phyloP scores from a whole-genome alignment of 129 eudicot species.

The Flaveria trinervia region DNA sequence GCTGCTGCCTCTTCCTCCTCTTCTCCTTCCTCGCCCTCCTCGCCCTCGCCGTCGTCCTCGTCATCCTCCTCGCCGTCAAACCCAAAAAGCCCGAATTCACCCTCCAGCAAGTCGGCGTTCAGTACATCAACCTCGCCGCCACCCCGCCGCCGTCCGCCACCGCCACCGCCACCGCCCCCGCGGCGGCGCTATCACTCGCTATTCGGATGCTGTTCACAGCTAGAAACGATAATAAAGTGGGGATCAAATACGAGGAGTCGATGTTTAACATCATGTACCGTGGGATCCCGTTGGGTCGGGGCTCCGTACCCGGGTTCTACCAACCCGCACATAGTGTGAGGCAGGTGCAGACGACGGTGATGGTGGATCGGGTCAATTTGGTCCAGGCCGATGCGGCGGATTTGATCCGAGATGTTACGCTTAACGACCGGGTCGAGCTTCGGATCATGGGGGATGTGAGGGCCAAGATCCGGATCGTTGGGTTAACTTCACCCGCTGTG shows the following conservation, averaged over 20 bases:
- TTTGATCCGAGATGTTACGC: constrained; percentile 65
- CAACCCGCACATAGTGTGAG: constrained; percentile 85
- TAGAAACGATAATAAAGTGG: constrained; percentile 75
- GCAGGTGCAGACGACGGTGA: constrained; percentile 55
- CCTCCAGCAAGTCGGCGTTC: constrained; percentile 80
- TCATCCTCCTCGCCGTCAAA: constrained; percentile 70
- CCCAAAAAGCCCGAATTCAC: constrained; percentile 84
- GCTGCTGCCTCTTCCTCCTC: constrained; percentile 93
- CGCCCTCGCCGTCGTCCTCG: constrained; percentile 70
- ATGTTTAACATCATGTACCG: constrained; percentile 87
- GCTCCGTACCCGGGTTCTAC: constrained; percentile 64
- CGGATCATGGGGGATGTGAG: constrained; percentile 91
- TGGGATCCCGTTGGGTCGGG: constrained; percentile 87
- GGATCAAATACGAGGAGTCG: constrained; percentile 79
- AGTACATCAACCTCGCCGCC: constrained; percentile 61
- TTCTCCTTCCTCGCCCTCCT: constrained; percentile 85
- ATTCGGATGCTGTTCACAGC: constrained; percentile 69
- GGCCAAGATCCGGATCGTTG: constrained; percentile 86
- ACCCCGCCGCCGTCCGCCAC: constrained; percentile 41
- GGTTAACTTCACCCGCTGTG: constrained; percentile 86
- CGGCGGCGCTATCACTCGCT: constrained; percentile 64
- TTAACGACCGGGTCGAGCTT: constrained; percentile 84
- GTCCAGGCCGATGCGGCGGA: constrained; percentile 81
- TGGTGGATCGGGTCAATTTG: constrained; percentile 76
- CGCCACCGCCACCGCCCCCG: constrained; percentile 50